These are phyloP conservation scores for Phytophthora quininea DNA, from an alignment of 352 stramenopile species.

Conservation along the genomic window DNA sequence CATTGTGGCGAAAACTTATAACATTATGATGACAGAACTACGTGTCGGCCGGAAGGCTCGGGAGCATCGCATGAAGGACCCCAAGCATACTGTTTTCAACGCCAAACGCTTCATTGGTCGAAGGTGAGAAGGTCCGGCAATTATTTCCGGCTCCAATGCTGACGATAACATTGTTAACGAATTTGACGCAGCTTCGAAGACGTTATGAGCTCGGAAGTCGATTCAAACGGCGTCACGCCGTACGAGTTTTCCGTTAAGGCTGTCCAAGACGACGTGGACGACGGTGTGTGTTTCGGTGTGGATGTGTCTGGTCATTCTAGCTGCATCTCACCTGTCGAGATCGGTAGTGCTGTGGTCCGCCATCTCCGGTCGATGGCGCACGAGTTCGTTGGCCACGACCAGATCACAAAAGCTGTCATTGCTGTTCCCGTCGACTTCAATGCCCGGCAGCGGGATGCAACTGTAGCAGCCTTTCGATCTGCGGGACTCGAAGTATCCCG, in stretches of 20 bases:
- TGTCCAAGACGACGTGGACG: constrained; percentile 8
- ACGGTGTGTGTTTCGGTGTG: constrained; percentile 58
- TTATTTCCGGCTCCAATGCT: too few species aligned
- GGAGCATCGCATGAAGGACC: constrained; percentile 55
- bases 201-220: constrained; percentile 19
- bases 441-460: constrained; percentile 46
- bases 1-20: background rate
- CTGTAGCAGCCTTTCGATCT: constrained; percentile 44
- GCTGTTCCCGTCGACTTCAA: constrained; percentile 69
- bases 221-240: constrained; percentile 22
- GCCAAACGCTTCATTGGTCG: constrained; percentile 79
- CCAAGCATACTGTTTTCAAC: constrained; percentile 74
- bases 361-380: constrained; percentile 56
- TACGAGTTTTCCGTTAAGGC: constrained; percentile 57
- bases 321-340: constrained; percentile 53
- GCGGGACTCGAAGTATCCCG: constrained; percentile 57
- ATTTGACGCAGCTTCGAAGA: constrained; percentile 33
- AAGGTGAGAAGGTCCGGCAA: constrained; percentile 17
- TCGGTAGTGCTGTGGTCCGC: constrained; percentile 50
- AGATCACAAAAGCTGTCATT: constrained; percentile 73
- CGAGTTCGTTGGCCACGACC: constrained; percentile 64
- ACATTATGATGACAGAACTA: constrained; percentile 27
- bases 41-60: constrained; percentile 57
- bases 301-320: constrained; percentile 36
- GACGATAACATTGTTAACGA: too few species aligned